Evolutionary conservation across 139 green algal genomes (phyloP).

Genomic region (Chlamydomonas sphaeroides): DNA sequence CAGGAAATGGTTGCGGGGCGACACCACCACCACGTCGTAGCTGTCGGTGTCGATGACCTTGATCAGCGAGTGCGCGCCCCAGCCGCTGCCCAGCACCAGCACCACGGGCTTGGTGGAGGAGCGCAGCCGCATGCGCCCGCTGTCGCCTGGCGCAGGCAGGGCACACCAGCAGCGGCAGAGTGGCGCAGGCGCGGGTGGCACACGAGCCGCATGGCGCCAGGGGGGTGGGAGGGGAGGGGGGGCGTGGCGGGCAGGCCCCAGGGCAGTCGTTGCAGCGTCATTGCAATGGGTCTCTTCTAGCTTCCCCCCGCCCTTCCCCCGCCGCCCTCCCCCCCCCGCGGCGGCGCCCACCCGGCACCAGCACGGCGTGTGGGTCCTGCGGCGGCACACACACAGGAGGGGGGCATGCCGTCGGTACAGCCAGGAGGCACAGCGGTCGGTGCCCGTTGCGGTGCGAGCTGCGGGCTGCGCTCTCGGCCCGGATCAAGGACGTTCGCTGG

Average conservation of each 20-base stretch:
- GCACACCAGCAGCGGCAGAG: not conserved
- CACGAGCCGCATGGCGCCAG: too few relatives aligned
- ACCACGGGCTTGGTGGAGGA: conserved; percentile 48
- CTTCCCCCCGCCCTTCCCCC: not conserved
- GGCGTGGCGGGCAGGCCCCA: too few relatives aligned
- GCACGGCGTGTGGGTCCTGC: not conserved
- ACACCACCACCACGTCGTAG: conserved; percentile 74
- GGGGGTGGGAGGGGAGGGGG: too few relatives aligned
- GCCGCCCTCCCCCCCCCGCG: not conserved
- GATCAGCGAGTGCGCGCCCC: conserved; percentile 59
- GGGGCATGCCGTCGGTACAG: too few relatives aligned
- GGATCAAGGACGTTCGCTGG: too few relatives aligned
- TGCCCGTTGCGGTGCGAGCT: too few relatives aligned
- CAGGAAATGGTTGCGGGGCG: conserved; percentile 78
- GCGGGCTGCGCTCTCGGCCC: too few relatives aligned
- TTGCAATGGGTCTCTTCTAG: not conserved
- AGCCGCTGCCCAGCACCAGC: conserved; percentile 67
- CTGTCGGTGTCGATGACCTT: conserved; percentile 78
- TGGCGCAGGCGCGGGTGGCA: not conserved
- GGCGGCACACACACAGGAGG: too few relatives aligned
- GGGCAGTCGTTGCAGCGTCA: too few relatives aligned
- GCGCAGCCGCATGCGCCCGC: conserved; percentile 22
- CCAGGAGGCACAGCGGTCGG: too few relatives aligned
- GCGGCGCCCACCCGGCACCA: not conserved
- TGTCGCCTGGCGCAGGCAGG: not conserved